Percentiles rank a stretch among this genome's conserved stretches.
phyloP scores from a whole-genome alignment of 176 grass and related monocot genomes.

The bread wheat (Triticum aestivum) region DNA sequence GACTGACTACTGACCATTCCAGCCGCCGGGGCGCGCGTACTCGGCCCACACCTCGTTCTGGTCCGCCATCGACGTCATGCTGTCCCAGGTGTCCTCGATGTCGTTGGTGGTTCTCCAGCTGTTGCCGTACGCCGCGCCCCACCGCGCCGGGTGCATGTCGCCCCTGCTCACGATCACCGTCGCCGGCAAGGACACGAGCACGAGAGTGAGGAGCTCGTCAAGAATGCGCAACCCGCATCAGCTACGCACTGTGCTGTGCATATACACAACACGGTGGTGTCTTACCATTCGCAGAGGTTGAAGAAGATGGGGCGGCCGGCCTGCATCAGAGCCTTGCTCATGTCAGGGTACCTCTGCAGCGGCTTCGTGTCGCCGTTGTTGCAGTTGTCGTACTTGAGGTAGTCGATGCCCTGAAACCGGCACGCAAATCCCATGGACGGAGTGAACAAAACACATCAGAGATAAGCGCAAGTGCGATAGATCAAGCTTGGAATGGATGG shows the following conservation, averaged over 20 bases:
- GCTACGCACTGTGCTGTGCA: not conserved
- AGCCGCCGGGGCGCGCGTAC: slow-evolving; percentile 80
- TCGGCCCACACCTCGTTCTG: slow-evolving; percentile 88
- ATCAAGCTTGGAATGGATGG: not conserved
- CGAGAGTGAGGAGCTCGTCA: not conserved
- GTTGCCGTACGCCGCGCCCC: slow-evolving; percentile 77
- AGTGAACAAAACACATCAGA: not conserved
- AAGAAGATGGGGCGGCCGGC: slow-evolving; percentile 65
- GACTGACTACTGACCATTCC: slow-evolving; percentile 68
- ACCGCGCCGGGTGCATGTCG: slow-evolving; percentile 87
- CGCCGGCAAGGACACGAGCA: not conserved
- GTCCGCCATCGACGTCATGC: slow-evolving; percentile 79
- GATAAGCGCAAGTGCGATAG: not conserved
- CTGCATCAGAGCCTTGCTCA: slow-evolving; percentile 79
- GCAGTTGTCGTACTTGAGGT: slow-evolving; percentile 97
- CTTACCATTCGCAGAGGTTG: slow-evolving; percentile 81
- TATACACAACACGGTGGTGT: not conserved
- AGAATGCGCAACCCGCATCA: not conserved
- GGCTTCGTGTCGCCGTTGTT: slow-evolving; percentile 78
- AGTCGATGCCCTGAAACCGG: slow-evolving; percentile 67
- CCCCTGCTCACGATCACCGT: slow-evolving; percentile 45
- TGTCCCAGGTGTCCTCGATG: slow-evolving; percentile 82
- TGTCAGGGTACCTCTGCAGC: slow-evolving; percentile 71
- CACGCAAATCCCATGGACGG: not conserved
- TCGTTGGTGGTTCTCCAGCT: slow-evolving; percentile 90